Percentiles rank a stretch among this genome's conserved stretches.
These are phyloP conservation scores for Gentiana dahurica DNA, from an alignment of 257 asterid species.

Conservation along the genomic window DNA sequence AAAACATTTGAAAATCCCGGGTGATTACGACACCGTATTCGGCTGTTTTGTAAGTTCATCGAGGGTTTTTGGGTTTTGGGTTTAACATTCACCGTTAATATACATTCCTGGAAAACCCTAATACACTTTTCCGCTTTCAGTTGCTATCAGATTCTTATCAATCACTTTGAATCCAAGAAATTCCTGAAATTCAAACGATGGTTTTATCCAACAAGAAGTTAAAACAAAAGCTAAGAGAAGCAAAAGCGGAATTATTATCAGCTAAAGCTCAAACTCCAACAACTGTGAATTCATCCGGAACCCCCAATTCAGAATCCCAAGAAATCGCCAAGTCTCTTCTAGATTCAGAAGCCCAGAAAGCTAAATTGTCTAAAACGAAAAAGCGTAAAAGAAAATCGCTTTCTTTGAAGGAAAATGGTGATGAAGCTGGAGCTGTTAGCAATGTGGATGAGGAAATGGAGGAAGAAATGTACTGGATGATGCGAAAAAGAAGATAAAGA, in stretches of 20 bases:
- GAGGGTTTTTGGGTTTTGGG: too few relatives aligned
- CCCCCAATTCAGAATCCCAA: conserved; percentile 12
- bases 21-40: too few relatives aligned
- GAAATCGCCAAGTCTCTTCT: conserved; percentile 13
- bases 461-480: conserved; percentile 13
- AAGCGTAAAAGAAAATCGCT: conserved; percentile 34
- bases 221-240: conserved; percentile 63
- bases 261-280: conserved; percentile 24
- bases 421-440: conserved; percentile 7
- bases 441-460: conserved; percentile 6
- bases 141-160: too few relatives aligned
- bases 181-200: conserved; percentile 18
- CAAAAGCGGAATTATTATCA: conserved; percentile 40
- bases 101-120: too few relatives aligned
- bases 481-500: conserved; percentile 25
- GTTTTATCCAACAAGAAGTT: conserved; percentile 79
- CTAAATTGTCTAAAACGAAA: conserved; percentile 44
- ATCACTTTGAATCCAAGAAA: too few relatives aligned
- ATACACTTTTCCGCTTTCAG: too few relatives aligned
- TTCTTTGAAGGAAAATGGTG: conserved; percentile 23
- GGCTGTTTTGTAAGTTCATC: too few relatives aligned
- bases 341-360: conserved; percentile 14
- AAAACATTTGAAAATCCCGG: too few relatives aligned
- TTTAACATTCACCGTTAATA: too few relatives aligned
- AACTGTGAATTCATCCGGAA: conserved; percentile 9